Conservation (phyloP, 495 filamentous ascomycete species). For the Lasiosphaeria ovina region DNA sequence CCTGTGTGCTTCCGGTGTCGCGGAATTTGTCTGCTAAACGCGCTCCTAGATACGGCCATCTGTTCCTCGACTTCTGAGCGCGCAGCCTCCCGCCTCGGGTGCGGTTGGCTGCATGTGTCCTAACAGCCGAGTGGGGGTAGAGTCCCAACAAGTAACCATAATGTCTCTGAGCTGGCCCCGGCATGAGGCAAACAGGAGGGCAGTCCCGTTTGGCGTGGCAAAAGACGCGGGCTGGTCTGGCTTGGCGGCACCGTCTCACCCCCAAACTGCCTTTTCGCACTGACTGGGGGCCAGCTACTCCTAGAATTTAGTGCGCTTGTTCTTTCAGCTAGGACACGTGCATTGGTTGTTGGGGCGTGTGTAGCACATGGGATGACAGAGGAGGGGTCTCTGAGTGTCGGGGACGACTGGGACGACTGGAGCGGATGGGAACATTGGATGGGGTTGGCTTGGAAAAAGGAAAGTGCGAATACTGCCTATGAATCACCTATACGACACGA, state of each 20-base stretch:
- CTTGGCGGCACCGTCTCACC: too few relatives aligned
- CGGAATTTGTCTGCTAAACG: not conserved
- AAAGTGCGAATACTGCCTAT: slow-evolving; percentile 1
- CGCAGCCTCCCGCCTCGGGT: not conserved
- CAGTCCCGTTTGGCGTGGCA: too few relatives aligned
- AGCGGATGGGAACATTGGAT: not conserved
- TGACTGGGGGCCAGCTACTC: too few relatives aligned
- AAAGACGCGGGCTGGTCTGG: too few relatives aligned
- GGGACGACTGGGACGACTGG: not conserved
- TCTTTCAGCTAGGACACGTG: not conserved
- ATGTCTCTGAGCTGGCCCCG: too few relatives aligned
- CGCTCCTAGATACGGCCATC: slow-evolving; percentile 58
- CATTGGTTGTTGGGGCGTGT: not conserved
- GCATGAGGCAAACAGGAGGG: too few relatives aligned
- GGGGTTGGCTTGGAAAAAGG: not conserved
- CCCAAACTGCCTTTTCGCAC: too few relatives aligned
- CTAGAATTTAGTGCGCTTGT: too few relatives aligned
- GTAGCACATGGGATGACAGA: not conserved
- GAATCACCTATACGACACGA: slow-evolving; percentile 1
- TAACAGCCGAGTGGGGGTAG: not conserved
- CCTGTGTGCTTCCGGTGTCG: not conserved
- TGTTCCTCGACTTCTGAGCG: slow-evolving; percentile 70
- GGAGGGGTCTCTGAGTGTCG: not conserved
- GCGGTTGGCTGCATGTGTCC: not conserved
- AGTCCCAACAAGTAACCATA: too few relatives aligned